Base-by-base conservation (phyloP, 192 early-diverging fungal genomes). In the Gaertneriomyces sp. region DNA sequence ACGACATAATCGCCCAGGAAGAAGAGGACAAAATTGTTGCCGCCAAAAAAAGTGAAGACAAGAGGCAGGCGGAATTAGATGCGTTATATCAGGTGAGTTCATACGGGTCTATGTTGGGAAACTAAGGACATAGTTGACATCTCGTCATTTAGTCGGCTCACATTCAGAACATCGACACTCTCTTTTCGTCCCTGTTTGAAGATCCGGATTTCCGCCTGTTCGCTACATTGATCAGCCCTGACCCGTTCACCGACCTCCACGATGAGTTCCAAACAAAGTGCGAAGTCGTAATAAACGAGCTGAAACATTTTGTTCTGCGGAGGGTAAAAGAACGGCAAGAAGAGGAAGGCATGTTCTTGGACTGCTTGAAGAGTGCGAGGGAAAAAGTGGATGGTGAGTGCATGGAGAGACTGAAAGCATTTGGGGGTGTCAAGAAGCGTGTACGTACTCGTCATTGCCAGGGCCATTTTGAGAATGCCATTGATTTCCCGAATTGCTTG, bases 261-360 rank as follows among this genome's bases (percentile, higher is more conserved):
- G 84, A 82, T 11, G 84, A 84, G 45, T 86, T 76, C 64, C 64
- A 76, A 5, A 77, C 79, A 11, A 86, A 86, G 59, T 86, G 86
- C 59, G 84, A 74, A 7, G 69, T 79, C 16, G 74, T 86, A 16
- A 68, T 82, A 16, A 72, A 75, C 33, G 85, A 87, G 58, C 66
- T 86, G 14, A 75, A 64, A 46, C 71, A 76, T 14, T 81, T 79
- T 53, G 75, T 74, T 12, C 62, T 86, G 12, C 78, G 76, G 51
- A 74, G 79, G 38, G 64, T 65, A 7, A 53, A 64, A 45, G 81
- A 84, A 42, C 71, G 70, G 57, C 51, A 68, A 41, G 81, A 82
- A 19, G 85, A 87, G 63, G n/a, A 65, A 7, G 66, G 58, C 8
- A 53, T 62, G 56, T 79, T 86, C 46, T 39, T 42, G 2, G 60